Evolutionary conservation across 495 filamentous ascomycete genomes (phyloP).

Genomic region (Trypethelium eluteriae): DNA sequence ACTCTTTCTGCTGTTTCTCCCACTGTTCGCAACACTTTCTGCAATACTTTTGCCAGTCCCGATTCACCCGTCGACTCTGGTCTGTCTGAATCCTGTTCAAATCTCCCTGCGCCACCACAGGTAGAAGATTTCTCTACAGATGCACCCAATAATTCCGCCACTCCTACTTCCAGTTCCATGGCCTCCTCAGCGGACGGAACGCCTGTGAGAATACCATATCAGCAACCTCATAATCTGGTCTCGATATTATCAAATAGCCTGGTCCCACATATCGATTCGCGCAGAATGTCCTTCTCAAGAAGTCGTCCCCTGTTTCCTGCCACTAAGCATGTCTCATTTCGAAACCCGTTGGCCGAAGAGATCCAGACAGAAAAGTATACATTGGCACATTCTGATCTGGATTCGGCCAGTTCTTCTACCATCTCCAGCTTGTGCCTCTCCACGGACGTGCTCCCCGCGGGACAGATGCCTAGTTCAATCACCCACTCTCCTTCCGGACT

Average conservation of each 20-base stretch:
- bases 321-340: slow-evolving; percentile 51
- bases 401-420: slow-evolving; percentile 16
- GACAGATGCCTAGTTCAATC: neutral
- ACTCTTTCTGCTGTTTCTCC: slow-evolving; percentile 60
- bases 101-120: neutral
- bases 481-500: neutral
- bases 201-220: slow-evolving; percentile 31
- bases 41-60: slow-evolving; percentile 47
- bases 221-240: slow-evolving; percentile 29
- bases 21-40: slow-evolving; percentile 73
- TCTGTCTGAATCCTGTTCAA: neutral
- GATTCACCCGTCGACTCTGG: slow-evolving; percentile 19
- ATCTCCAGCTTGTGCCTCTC: slow-evolving; percentile 17
- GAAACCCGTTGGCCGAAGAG: slow-evolving; percentile 47
- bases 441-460: slow-evolving; percentile 19
- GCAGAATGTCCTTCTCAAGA: slow-evolving; percentile 37
- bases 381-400: slow-evolving; percentile 45
- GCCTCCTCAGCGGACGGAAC: slow-evolving; percentile 28
- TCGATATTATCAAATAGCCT: slow-evolving; percentile 37
- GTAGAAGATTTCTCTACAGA: neutral
- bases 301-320: slow-evolving; percentile 48
- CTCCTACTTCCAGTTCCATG: slow-evolving; percentile 26
- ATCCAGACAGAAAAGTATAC: slow-evolving; percentile 48
- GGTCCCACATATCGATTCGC: slow-evolving; percentile 31
- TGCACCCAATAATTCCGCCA: slow-evolving; percentile 21